These are phyloP conservation scores for Tylopilus vinaceipallidus DNA, from an alignment of 768 basidiomycete genomes.

Conservation along the genomic window DNA sequence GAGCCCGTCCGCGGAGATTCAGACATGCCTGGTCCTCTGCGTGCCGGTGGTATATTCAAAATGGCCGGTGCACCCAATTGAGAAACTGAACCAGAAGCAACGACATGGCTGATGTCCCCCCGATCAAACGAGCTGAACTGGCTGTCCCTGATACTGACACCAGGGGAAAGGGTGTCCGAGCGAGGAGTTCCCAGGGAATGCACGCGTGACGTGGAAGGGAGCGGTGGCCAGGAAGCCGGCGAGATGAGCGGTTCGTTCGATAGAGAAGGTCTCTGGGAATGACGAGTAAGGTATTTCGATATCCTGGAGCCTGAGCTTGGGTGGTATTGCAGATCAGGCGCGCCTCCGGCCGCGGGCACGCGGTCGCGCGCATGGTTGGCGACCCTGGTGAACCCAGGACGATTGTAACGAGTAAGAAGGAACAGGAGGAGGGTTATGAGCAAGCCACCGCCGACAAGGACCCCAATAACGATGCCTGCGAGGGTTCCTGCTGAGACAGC, in stretches of 20 bases:
- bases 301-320: not conserved
- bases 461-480: constrained; percentile 24
- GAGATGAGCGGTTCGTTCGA: constrained; percentile 25
- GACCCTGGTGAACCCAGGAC: constrained; percentile 17
- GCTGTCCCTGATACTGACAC: not conserved
- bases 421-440: constrained; percentile 12
- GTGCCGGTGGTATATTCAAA: constrained; percentile 7
- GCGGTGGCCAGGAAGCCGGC: constrained; percentile 7
- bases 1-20: not conserved
- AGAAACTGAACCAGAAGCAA: not conserved
- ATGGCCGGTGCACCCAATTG: not conserved
- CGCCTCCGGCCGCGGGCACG: not conserved
- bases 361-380: constrained; percentile 7
- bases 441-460: constrained; percentile 11
- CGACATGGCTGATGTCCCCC: constrained; percentile 1
- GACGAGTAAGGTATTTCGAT: not conserved
- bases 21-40: not conserved
- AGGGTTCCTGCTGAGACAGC: constrained; percentile 9
- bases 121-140: not conserved
- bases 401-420: constrained; percentile 10
- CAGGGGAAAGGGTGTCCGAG: constrained; percentile 2
- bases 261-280: constrained; percentile 14
- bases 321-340: not conserved
- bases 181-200: constrained; percentile 4
- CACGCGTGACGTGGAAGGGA: not conserved